Evolutionary conservation across 139 green algal genomes (phyloP).

Genomic region (Chlorella vulgaris): DNA sequence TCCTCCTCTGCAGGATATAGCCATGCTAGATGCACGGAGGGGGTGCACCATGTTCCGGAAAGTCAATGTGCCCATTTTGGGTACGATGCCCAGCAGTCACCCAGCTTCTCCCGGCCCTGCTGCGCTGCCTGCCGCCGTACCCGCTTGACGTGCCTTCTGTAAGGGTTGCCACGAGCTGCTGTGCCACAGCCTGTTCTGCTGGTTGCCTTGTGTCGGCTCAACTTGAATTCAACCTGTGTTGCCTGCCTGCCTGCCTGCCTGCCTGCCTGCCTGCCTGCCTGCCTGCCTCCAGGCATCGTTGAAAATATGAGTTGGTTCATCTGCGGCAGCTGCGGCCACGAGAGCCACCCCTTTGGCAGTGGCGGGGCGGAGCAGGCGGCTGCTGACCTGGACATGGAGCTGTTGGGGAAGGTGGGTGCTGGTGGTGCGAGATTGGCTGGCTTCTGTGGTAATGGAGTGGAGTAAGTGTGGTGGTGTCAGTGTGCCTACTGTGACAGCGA

Average conservation of each 20-base stretch:
- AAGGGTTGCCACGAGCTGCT: too few relatives aligned
- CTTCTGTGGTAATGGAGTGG: too few relatives aligned
- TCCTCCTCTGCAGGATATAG: slow-evolving; percentile 56
- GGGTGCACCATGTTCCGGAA: slow-evolving; percentile 86
- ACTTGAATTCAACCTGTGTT: too few relatives aligned
- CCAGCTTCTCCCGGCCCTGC: too few relatives aligned
- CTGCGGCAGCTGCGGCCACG: slow-evolving; percentile 76
- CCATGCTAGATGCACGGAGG: slow-evolving; percentile 68
- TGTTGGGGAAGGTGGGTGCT: slow-evolving; percentile 80
- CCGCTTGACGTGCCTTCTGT: too few relatives aligned
- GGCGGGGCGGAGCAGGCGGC: slow-evolving; percentile 64
- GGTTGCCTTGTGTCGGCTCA: too few relatives aligned
- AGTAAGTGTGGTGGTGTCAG: too few relatives aligned
- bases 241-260: too few relatives aligned
- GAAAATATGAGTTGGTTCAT: slow-evolving; percentile 90
- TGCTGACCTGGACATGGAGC: slow-evolving; percentile 65
- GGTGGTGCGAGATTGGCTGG: too few relatives aligned
- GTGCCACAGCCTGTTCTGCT: too few relatives aligned
- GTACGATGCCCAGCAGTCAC: not conserved
- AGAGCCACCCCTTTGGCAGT: slow-evolving; percentile 85
- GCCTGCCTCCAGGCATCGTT: slow-evolving; percentile 62
- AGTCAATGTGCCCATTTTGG: slow-evolving; percentile 80
- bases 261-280: not conserved
- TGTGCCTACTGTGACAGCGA: too few relatives aligned
- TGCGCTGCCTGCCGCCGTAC: too few relatives aligned